Conservation (phyloP, 345 rosid species). For the Eucalyptus pauciflora region DNA sequence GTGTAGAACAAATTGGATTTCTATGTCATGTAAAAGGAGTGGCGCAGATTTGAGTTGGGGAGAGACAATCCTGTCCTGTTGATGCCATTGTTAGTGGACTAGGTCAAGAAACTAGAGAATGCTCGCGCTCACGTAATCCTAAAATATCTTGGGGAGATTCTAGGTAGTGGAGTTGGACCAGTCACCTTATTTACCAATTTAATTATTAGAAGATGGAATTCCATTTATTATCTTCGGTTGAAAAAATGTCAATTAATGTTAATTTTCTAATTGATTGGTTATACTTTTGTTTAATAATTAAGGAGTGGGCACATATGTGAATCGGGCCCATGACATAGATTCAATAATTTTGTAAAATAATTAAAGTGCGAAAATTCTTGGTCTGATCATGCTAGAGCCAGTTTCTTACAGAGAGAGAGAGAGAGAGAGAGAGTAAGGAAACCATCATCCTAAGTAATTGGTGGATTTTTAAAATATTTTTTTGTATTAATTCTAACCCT, state of each 20-base stretch:
- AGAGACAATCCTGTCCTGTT: too few relatives aligned
- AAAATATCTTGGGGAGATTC: neutral
- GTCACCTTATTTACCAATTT: neutral
- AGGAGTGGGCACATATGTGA: neutral
- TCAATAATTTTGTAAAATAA: neutral
- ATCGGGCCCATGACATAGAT: neutral
- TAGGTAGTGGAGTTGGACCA: neutral
- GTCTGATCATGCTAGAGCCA: neutral
- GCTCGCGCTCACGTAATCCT: neutral
- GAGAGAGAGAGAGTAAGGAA: neutral
- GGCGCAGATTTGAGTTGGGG: too few relatives aligned
- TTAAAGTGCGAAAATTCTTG: neutral
- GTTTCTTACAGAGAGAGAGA: neutral
- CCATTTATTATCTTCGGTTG: neutral
- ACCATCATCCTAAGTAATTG: neutral
- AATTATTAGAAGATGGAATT: neutral
- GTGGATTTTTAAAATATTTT: neutral
- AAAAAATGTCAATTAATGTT: neutral
- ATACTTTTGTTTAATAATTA: neutral
- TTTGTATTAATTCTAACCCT: neutral
- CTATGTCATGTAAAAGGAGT: too few relatives aligned
- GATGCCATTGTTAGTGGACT: too few relatives aligned
- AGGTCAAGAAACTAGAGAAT: too few relatives aligned
- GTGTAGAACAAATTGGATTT: too few relatives aligned
- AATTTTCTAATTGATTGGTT: neutral